These are phyloP conservation scores for Zygnema circumcarinatum DNA, from an alignment of 139 green algal species.

Conservation along the genomic window DNA sequence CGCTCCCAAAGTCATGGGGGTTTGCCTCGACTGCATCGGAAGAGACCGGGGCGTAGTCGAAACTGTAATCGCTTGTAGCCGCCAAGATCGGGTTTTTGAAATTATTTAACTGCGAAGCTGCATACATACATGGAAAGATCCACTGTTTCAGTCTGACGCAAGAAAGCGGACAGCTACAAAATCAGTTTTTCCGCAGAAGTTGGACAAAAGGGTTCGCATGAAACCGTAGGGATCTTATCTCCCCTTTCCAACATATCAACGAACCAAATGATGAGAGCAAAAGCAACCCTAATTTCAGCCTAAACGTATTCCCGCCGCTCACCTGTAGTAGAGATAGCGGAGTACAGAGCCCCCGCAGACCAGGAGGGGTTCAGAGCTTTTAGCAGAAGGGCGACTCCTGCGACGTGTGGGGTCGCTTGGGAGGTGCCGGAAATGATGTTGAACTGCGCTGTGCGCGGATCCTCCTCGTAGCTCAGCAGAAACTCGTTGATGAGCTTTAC, in stretches of 20 bases:
- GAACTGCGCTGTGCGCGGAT: conserved; percentile 3
- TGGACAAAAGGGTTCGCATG: too few relatives aligned
- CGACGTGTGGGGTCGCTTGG: conserved; percentile 12
- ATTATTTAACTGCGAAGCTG: neutral
- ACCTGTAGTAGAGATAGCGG: conserved; percentile 37
- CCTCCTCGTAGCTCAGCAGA: neutral
- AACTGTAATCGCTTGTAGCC: neutral
- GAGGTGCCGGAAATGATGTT: conserved; percentile 39
- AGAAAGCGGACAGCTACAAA: too few relatives aligned
- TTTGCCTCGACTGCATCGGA: neutral
- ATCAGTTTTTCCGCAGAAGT: too few relatives aligned
- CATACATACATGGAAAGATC: too few relatives aligned
- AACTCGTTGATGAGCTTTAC: neutral
- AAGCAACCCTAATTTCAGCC: too few relatives aligned
- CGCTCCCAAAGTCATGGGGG: conserved; percentile 17
- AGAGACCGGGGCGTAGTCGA: neutral
- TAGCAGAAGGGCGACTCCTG: conserved; percentile 35
- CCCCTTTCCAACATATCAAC: too few relatives aligned
- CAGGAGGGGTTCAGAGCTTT: conserved; percentile 17
- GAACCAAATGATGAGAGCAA: too few relatives aligned
- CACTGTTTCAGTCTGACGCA: too few relatives aligned
- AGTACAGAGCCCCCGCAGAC: conserved; percentile 15
- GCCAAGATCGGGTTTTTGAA: neutral
- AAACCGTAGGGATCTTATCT: too few relatives aligned
- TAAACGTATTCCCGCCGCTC: too few relatives aligned